Percentiles rank a stretch among this genome's conserved stretches.
phyloP scores from a whole-genome alignment of 2,329 filamentous ascomycete species.

The Hypoxylon sp. region DNA sequence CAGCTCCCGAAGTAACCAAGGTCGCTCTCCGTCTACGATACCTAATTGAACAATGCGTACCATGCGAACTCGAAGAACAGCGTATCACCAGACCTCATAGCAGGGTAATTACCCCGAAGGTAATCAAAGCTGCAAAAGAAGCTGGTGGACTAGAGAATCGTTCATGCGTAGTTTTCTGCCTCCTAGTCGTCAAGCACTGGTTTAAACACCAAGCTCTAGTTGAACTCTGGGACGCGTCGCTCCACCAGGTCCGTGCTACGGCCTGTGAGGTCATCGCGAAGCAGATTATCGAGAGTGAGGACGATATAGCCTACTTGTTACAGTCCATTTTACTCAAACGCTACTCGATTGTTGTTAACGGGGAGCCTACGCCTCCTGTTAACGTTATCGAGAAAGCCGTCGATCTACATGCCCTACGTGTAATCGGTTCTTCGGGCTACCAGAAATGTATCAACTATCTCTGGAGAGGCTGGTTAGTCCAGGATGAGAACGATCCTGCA shows the following conservation, averaged over 20 bases:
- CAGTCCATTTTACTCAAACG: slow-evolving; percentile 87
- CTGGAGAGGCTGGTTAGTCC: slow-evolving; percentile 97
- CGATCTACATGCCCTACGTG: slow-evolving; percentile 87
- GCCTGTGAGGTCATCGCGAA: slow-evolving; percentile 96
- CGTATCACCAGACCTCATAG: slow-evolving; percentile 86
- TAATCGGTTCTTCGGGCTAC: slow-evolving; percentile 94
- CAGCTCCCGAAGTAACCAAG: slow-evolving; percentile 86
- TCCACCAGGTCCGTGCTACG: slow-evolving; percentile 82
- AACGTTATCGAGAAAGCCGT: slow-evolving; percentile 96
- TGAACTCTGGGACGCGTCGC: slow-evolving; percentile 93
- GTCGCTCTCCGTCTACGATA: slow-evolving; percentile 91
- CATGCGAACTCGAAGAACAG: slow-evolving; percentile 87
- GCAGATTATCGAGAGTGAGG: slow-evolving; percentile 85
- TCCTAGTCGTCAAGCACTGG: slow-evolving; percentile 80
- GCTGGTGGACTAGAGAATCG: slow-evolving; percentile 82
- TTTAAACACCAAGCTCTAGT: slow-evolving; percentile 83
- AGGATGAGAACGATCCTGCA: slow-evolving; percentile 92
- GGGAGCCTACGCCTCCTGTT: slow-evolving; percentile 78
- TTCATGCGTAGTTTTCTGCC: slow-evolving; percentile 86
- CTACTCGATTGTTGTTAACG: slow-evolving; percentile 84
- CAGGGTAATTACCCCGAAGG: slow-evolving; percentile 83
- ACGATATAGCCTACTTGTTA: slow-evolving; percentile 83
- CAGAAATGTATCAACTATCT: slow-evolving; percentile 95
- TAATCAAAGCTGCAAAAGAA: slow-evolving; percentile 84
- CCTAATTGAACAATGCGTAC: slow-evolving; percentile 88